phyloP scores from a whole-genome alignment of 805 yeast genomes.

The Cyberlindnera samutprakarnensis region DNA sequence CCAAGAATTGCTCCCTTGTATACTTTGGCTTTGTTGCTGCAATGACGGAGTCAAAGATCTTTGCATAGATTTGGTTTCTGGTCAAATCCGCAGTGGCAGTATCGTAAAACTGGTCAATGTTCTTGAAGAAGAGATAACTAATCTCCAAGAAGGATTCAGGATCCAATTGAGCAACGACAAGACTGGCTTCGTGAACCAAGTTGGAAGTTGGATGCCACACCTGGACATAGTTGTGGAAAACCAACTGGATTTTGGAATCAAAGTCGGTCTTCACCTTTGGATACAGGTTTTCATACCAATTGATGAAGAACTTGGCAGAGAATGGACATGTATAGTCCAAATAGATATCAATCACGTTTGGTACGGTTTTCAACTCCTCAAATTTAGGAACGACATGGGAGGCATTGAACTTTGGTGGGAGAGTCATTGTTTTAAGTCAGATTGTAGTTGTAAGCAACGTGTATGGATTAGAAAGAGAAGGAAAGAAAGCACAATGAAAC shows the following conservation, averaged over 20 bases:
- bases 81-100: slow-evolving; percentile 44
- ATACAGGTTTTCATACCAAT: slow-evolving; percentile 42
- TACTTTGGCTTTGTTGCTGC: slow-evolving; percentile 29
- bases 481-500: too few species aligned
- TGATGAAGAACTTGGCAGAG: slow-evolving; percentile 55
- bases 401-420: slow-evolving; percentile 20
- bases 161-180: slow-evolving; percentile 56
- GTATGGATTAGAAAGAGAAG: too few species aligned
- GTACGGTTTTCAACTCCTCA: slow-evolving; percentile 7
- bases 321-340: slow-evolving; percentile 77
- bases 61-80: slow-evolving; percentile 47
- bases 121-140: slow-evolving; percentile 47
- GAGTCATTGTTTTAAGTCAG: slow-evolving; percentile 17
- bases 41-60: slow-evolving; percentile 43
- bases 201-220: slow-evolving; percentile 85
- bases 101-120: slow-evolving; percentile 53
- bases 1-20: slow-evolving; percentile 24
- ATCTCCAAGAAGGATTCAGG: slow-evolving; percentile 53
- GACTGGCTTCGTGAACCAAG: slow-evolving; percentile 59
- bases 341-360: slow-evolving; percentile 49
- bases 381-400: slow-evolving; percentile 18
- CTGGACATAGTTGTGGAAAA: slow-evolving; percentile 70
- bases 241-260: slow-evolving; percentile 48
- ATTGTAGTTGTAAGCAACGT: background rate
- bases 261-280: slow-evolving; percentile 41